phyloP scores from a whole-genome alignment of 2,329 filamentous ascomycete genomes.

The Aschersonia sp. region DNA sequence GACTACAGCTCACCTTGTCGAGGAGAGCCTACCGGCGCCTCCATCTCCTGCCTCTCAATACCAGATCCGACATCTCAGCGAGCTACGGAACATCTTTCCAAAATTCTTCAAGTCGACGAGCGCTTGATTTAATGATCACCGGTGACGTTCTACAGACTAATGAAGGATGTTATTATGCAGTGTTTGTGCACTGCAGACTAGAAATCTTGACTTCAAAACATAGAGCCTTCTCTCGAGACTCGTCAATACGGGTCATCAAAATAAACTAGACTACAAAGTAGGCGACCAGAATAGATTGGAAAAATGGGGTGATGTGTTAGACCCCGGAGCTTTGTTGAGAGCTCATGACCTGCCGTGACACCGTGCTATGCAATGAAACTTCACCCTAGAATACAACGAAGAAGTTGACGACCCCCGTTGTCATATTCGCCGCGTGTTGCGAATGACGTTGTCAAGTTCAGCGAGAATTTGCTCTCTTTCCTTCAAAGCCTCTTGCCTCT shows the following conservation, averaged over 20 bases:
- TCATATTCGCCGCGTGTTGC: slow-evolving; percentile 44
- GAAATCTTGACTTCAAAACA: too few species aligned
- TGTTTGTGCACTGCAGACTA: too few species aligned
- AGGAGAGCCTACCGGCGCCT: slow-evolving; percentile 55
- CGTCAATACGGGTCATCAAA: too few species aligned
- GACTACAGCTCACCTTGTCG: slow-evolving; percentile 75
- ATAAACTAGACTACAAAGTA: too few species aligned
- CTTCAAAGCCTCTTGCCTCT: slow-evolving; percentile 47
- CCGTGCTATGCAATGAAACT: slow-evolving; percentile 12
- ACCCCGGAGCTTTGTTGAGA: too few species aligned
- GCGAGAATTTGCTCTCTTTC: slow-evolving; percentile 48
- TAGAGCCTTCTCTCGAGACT: too few species aligned
- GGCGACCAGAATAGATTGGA: too few species aligned
- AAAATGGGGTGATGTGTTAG: too few species aligned
- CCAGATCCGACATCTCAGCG: slow-evolving; percentile 61
- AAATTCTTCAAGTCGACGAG: slow-evolving; percentile 60
- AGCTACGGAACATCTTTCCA: slow-evolving; percentile 65
- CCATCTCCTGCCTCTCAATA: slow-evolving; percentile 51
- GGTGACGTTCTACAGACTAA: too few species aligned
- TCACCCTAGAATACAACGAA: neutral
- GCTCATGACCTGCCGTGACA: slow-evolving; percentile 7
- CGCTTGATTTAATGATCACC: neutral
- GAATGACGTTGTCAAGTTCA: slow-evolving; percentile 46
- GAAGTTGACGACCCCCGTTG: neutral
- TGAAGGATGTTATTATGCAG: too few species aligned